Percentiles rank a stretch among this genome's conserved stretches.
phyloP scores from a whole-genome alignment of 495 filamentous ascomycete species.

The Lasiosphaeria miniovina region DNA sequence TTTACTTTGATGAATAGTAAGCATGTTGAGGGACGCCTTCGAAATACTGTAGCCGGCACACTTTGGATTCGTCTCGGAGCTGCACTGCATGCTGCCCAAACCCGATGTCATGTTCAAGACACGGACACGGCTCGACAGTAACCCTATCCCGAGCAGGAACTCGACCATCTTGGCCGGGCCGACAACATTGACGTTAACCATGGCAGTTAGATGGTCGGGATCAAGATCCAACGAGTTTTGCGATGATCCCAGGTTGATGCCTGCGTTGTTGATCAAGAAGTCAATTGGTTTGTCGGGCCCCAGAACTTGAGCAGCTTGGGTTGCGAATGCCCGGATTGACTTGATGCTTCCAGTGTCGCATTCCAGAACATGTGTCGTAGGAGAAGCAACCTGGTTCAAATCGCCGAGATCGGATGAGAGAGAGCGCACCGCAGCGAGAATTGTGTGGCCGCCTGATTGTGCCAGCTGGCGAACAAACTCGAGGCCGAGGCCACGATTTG shows the following conservation, averaged over 20 bases:
- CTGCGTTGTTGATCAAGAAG: conserved; percentile 45
- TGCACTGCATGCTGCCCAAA: conserved; percentile 28
- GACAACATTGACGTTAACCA: conserved; percentile 39
- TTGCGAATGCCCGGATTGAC: conserved; percentile 35
- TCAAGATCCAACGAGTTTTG: conserved; percentile 37
- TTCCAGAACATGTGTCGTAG: conserved; percentile 41
- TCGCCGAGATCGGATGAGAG: conserved; percentile 32
- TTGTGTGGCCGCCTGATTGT: conserved; percentile 39
- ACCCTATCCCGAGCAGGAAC: conserved; percentile 24
- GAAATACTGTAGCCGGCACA: conserved; percentile 37
- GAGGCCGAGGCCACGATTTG: conserved; percentile 54
- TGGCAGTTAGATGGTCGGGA: conserved; percentile 28
- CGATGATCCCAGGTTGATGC: conserved; percentile 31
- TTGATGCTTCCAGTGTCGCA: conserved; percentile 36
- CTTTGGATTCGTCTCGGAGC: conserved; percentile 13
- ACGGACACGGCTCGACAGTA: conserved; percentile 24
- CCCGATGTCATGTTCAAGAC: conserved; percentile 42
- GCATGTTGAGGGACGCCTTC: conserved; percentile 44
- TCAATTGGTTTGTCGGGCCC: conserved; percentile 36
- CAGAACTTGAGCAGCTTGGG: conserved; percentile 21
- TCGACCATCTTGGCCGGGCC: conserved; percentile 40
- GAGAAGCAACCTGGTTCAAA: conserved; percentile 27
- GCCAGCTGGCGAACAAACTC: conserved; percentile 54
- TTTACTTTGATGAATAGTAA: conserved; percentile 40
- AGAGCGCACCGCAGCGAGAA: conserved; percentile 49